Conservation (phyloP, 352 stramenopile species). For the Thalassiosira mediterranea region DNA sequence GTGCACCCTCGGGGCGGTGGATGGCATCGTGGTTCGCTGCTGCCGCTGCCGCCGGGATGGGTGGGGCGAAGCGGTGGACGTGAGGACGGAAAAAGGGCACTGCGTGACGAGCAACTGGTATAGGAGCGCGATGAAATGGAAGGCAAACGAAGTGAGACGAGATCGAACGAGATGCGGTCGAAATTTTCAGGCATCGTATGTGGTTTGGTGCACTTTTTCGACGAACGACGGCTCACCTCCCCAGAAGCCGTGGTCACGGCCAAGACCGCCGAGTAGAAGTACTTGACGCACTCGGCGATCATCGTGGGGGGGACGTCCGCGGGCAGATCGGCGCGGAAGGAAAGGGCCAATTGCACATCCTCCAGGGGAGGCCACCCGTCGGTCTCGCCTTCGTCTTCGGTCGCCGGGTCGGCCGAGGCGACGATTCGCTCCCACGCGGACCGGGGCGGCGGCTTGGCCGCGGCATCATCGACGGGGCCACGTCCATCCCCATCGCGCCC, state of each 20-base stretch:
- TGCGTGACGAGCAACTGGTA: slow-evolving; percentile 52
- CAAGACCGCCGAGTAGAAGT: slow-evolving; percentile 74
- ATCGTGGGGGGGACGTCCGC: slow-evolving; percentile 51
- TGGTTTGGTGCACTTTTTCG: too few relatives aligned
- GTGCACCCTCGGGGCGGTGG: slow-evolving; percentile 45
- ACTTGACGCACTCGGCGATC: slow-evolving; percentile 69
- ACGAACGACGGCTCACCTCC: slow-evolving; percentile 25
- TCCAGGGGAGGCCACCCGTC: slow-evolving; percentile 8
- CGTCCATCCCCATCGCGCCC: not conserved
- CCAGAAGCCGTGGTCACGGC: slow-evolving; percentile 45
- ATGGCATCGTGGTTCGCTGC: slow-evolving; percentile 4
- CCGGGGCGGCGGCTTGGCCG: slow-evolving; percentile 17
- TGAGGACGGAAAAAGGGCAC: slow-evolving; percentile 62
- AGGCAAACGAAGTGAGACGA: not conserved
- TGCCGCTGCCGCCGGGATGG: slow-evolving; percentile 9
- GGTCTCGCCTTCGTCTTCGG: slow-evolving; percentile 4
- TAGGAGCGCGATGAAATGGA: not conserved
- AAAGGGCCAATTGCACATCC: slow-evolving; percentile 54
- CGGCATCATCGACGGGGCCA: not conserved
- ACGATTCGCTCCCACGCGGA: slow-evolving; percentile 39
- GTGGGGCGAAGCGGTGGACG: slow-evolving; percentile 13
- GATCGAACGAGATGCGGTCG: too few relatives aligned
- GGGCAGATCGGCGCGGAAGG: slow-evolving; percentile 73
- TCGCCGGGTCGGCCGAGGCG: slow-evolving; percentile 19
- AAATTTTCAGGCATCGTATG: too few relatives aligned